Base-by-base conservation (phyloP, 2,329 filamentous ascomycete species). In the Trichophyton verrucosum region DNA sequence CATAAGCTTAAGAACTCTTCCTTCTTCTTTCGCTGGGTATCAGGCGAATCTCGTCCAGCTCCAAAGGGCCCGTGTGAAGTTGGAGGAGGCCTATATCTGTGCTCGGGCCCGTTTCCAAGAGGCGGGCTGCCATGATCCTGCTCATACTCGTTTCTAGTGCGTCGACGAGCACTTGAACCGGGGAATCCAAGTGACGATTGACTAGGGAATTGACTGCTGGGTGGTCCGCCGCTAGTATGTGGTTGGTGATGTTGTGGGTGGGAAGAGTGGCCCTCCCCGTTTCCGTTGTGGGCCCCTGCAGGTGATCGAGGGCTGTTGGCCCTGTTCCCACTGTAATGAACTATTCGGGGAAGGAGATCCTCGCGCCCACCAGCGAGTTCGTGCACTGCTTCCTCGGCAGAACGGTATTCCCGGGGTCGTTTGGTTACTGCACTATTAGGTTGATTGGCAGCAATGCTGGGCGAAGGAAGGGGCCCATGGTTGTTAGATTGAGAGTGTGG, bases 261-360 rank as follows among this genome's bases (percentile, higher is more conserved):
- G 36, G 30, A 33, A 27, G 33, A 20, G 58, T 57, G 40, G 13
- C 24, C 24, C 11, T 57, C 46, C n/a, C 61, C 60, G 56, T 62
- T 62, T 60, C 79, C 40, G 40, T 44, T 44, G 15, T 61, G 58
- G 8, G 59, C n/a, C 17, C 59, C 58, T 36, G 27, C 59, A 7
- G 64, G 59, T 67, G 75, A 73, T 64, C 73, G 76, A 60, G 85
- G 89, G 51, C 90, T 95, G 1, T 91, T 96, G 2, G 91, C 91
- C 72, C 96, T 92, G 70, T 95, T 90, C 55, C 91, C 90, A 44
- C 88, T 90, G 72, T 99, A 99, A 75, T 97, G 94, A 13, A 99
- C 89, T 61, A 97, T 84, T 74, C 92, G 94, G 22, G 94, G 94
- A 58, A 96, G 80, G 13, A 97, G 80, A 62, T 99, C 94, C 61